These are phyloP conservation scores for Plantago major DNA, from an alignment of 257 asterid species.

Conservation along the genomic window DNA sequence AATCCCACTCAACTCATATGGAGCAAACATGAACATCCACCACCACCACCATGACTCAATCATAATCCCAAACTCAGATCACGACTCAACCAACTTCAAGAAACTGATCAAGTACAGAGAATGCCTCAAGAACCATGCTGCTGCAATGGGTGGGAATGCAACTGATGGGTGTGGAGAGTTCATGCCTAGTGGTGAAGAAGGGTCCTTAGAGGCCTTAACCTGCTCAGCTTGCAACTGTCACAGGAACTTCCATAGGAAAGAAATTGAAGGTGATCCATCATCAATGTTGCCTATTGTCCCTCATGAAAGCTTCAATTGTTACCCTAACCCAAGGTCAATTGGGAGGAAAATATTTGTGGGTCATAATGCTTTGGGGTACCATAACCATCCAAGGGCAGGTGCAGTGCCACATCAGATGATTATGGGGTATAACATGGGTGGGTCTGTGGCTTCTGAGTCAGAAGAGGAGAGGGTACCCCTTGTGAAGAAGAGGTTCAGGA, in stretches of 20 bases:
- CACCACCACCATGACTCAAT: conserved; percentile 11
- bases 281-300: background rate
- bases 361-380: conserved; percentile 18
- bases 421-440: conserved; percentile 47
- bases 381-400: conserved; percentile 15
- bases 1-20: conserved; percentile 70
- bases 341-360: conserved; percentile 49
- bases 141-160: conserved; percentile 82
- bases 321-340: conserved; percentile 25
- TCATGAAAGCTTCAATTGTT: conserved; percentile 22
- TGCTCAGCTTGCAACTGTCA: conserved; percentile 94
- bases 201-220: conserved; percentile 62
- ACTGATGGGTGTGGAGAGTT: conserved; percentile 96
- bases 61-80: conserved; percentile 23
- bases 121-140: conserved; percentile 92
- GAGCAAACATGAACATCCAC: conserved; percentile 34
- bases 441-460: conserved; percentile 44
- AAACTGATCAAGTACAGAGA: conserved; percentile 52
- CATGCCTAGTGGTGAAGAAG: conserved; percentile 90
- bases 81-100: conserved; percentile 34
- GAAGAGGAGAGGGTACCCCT: conserved; percentile 39
- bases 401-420: conserved; percentile 52
- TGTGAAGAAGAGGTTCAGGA: conserved; percentile 73
- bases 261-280: conserved; percentile 47
- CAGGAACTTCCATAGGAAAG: conserved; percentile 84